phyloP scores from a whole-genome alignment of 1,284 basidiomycete species.

The Taiwanofungus camphoratus region DNA sequence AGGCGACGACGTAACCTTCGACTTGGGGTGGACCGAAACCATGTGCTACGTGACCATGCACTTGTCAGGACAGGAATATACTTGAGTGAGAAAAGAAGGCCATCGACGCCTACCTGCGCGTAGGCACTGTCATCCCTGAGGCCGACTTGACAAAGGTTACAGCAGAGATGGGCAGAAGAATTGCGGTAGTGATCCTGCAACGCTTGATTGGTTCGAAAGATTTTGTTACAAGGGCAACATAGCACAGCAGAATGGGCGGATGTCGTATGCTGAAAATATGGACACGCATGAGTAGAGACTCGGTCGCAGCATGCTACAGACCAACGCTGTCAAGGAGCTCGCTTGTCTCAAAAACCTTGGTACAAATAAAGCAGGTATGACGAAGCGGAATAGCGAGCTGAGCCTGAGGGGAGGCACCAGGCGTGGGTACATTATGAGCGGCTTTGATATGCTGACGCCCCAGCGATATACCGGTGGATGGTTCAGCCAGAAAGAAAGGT shows the following conservation, averaged over 20 bases:
- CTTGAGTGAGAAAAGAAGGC: background rate
- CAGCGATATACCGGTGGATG: no score
- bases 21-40: background rate
- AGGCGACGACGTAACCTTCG: background rate
- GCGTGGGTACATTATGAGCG: no score
- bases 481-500: no score
- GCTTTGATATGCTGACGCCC: no score
- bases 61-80: background rate
- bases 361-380: no score
- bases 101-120: background rate
- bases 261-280: background rate
- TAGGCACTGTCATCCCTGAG: slow-evolving; percentile 1
- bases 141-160: slow-evolving; percentile 1
- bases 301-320: no score
- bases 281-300: no score
- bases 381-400: no score
- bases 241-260: background rate
- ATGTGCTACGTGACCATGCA: background rate
- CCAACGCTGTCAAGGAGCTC: no score
- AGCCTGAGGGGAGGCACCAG: no score
- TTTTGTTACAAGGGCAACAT: background rate
- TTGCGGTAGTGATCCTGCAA: slow-evolving; percentile 12
- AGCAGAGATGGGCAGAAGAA: slow-evolving; percentile 5
- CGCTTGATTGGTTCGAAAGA: background rate
- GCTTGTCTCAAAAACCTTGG: no score